These are phyloP conservation scores for Stemphylium vesicarium DNA, from an alignment of 2,329 filamentous ascomycete genomes.

Conservation along the genomic window DNA sequence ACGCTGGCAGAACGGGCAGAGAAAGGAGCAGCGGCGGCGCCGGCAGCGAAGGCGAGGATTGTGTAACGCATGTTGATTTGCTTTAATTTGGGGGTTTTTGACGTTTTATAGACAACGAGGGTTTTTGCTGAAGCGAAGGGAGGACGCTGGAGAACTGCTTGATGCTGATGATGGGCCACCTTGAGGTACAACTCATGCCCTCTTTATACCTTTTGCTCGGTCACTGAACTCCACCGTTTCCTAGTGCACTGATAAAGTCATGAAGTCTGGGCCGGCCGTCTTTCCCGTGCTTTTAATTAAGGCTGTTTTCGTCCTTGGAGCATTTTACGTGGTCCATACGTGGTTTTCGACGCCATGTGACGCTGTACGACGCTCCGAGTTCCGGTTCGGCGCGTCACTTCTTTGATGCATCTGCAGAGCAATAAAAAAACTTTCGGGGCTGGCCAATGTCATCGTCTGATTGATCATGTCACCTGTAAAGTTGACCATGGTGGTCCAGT, in stretches of 20 bases:
- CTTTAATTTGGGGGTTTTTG: background rate
- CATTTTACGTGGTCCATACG: background rate
- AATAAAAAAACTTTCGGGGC: background rate
- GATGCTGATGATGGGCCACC: background rate
- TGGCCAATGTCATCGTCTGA: background rate
- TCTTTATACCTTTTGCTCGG: constrained; percentile 6
- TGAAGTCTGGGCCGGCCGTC: background rate
- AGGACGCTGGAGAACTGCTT: constrained; percentile 1
- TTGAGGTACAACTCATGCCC: background rate
- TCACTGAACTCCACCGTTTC: background rate
- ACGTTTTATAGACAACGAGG: background rate
- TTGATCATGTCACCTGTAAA: background rate
- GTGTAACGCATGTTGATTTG: constrained; percentile 14
- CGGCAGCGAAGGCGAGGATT: constrained; percentile 3
- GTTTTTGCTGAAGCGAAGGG: background rate
- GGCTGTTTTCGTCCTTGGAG: background rate
- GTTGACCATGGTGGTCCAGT: background rate
- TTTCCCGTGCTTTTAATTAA: background rate
- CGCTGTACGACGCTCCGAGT: background rate
- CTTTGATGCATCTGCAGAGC: background rate
- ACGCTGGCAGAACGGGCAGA: background rate
- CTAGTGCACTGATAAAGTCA: background rate
- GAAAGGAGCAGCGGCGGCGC: constrained; percentile 8
- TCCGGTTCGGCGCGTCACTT: background rate
- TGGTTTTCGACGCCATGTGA: background rate